Conservation (phyloP, 352 stramenopile species). For the Phytophthora pinifolia region DNA sequence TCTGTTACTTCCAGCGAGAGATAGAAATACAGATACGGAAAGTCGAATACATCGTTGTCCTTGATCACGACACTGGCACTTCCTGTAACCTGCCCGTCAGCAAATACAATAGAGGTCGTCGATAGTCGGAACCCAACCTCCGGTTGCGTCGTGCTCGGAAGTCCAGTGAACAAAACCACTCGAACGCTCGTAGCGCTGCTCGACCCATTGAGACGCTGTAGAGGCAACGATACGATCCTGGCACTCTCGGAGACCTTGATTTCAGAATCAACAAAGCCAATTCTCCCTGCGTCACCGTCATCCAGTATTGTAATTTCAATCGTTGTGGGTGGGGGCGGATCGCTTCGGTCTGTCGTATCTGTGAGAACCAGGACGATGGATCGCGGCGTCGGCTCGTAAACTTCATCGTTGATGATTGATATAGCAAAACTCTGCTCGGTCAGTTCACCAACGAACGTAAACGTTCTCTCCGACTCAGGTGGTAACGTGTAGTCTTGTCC, state of each 20-base stretch:
- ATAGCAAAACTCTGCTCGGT: constrained; percentile 38
- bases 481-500: constrained; percentile 39
- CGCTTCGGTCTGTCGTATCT: constrained; percentile 43
- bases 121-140: constrained; percentile 36
- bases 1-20: constrained; percentile 29
- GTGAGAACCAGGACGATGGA: constrained; percentile 34
- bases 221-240: constrained; percentile 21
- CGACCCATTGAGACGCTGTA: constrained; percentile 34
- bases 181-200: constrained; percentile 36
- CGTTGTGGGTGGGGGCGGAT: constrained; percentile 20
- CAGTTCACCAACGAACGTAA: constrained; percentile 45
- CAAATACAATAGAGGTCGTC: constrained; percentile 34
- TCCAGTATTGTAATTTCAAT: constrained; percentile 43
- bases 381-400: constrained; percentile 33
- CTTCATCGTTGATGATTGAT: constrained; percentile 39
- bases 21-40: constrained; percentile 46
- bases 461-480: constrained; percentile 7
- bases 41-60: constrained; percentile 51
- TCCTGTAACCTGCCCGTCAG: constrained; percentile 29
- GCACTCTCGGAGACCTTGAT: constrained; percentile 33
- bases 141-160: constrained; percentile 18
- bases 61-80: constrained; percentile 34
- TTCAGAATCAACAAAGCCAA: constrained; percentile 36
- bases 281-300: constrained; percentile 54
- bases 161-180: constrained; percentile 15